phyloP scores from a whole-genome alignment of 2,329 filamentous ascomycete genomes.

The Aspergillus neoniger region DNA sequence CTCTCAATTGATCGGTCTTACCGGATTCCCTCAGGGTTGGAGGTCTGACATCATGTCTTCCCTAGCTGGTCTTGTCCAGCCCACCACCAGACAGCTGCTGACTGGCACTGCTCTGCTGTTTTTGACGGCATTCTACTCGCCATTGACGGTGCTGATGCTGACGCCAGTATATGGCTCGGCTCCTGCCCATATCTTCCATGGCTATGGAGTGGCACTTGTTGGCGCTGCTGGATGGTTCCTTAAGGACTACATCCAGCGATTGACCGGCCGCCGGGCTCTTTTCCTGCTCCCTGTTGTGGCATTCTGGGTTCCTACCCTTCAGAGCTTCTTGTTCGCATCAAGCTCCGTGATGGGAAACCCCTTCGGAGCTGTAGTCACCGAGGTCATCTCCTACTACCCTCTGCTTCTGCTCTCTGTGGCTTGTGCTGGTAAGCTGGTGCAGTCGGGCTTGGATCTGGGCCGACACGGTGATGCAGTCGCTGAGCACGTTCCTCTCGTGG shows the following conservation, averaged over 20 bases:
- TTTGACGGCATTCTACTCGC: slow-evolving; percentile 44
- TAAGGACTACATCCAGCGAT: slow-evolving; percentile 57
- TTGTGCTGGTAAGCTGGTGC: slow-evolving; percentile 65
- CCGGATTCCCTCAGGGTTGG: neutral
- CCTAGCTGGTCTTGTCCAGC: slow-evolving; percentile 27
- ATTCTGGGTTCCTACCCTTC: slow-evolving; percentile 70
- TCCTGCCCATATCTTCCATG: slow-evolving; percentile 72
- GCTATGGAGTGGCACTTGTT: slow-evolving; percentile 64
- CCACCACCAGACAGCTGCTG: slow-evolving; percentile 30
- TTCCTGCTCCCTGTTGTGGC: slow-evolving; percentile 71
- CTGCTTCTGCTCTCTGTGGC: slow-evolving; percentile 65
- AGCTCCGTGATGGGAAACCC: slow-evolving; percentile 68
- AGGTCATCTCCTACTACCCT: slow-evolving; percentile 71
- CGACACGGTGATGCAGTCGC: slow-evolving; percentile 58
- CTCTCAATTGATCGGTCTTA: neutral
- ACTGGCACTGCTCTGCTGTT: slow-evolving; percentile 38
- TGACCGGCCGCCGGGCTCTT: slow-evolving; percentile 50
- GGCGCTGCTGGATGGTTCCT: slow-evolving; percentile 72
- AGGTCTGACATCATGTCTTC: slow-evolving; percentile 28
- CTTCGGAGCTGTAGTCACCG: slow-evolving; percentile 74
- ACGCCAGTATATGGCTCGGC: slow-evolving; percentile 88
- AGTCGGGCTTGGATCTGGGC: slow-evolving; percentile 58
- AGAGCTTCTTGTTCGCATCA: slow-evolving; percentile 68
- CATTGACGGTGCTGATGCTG: slow-evolving; percentile 64
- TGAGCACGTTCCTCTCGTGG: slow-evolving; percentile 66